Evolutionary conservation across 345 rosid species (phyloP).

Genomic region (Syzygium aromaticum): DNA sequence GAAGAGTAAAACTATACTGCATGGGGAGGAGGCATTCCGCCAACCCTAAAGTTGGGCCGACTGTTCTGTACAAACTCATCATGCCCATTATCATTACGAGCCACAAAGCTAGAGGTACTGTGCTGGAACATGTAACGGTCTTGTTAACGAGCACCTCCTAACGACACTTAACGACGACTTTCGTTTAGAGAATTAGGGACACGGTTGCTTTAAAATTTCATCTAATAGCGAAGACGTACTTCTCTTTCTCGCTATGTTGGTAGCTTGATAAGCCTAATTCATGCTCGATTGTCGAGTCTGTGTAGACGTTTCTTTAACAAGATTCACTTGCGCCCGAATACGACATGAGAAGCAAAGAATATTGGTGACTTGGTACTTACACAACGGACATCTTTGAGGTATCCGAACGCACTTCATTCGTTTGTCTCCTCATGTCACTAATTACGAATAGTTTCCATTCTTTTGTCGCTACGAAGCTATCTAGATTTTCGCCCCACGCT

Average conservation of each 20-base stretch:
- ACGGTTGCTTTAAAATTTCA: neutral
- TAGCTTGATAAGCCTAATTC: neutral
- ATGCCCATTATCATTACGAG: neutral
- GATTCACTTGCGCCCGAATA: neutral
- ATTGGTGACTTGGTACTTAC: neutral
- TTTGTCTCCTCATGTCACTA: rapidly evolving
- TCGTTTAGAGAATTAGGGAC: neutral
- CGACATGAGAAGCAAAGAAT: neutral
- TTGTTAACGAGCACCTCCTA: neutral
- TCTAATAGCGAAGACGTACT: too few relatives aligned
- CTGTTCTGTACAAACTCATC: neutral
- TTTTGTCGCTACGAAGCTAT: neutral
- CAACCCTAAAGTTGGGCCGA: neutral
- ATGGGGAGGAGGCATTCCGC: neutral
- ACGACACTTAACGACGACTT: neutral
- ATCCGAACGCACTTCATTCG: rapidly evolving
- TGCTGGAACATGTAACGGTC: neutral
- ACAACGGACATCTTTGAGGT: neutral
- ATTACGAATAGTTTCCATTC: neutral
- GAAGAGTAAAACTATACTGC: neutral
- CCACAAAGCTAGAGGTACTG: neutral
- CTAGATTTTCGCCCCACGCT: neutral
- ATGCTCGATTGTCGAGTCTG: neutral
- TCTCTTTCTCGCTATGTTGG: too few relatives aligned
- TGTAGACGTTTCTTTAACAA: neutral